Conservation (phyloP, 768 basidiomycete genomes). For the Macrolepiota fuliginosa region DNA sequence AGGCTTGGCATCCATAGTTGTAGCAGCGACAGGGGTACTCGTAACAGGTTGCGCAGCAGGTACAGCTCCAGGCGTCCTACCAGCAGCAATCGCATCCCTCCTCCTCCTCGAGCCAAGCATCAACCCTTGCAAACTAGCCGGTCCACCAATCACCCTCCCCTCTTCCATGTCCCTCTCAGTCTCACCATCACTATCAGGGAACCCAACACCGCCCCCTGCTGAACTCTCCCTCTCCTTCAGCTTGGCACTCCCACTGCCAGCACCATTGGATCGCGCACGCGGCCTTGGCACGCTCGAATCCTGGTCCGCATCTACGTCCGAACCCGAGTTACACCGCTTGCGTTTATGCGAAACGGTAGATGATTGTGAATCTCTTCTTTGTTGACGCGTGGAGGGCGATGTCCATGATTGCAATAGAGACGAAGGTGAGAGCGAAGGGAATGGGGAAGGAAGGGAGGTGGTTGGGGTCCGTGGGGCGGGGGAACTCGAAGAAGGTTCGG, state of each 20-base stretch:
- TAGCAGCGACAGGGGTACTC: neutral
- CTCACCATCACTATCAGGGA: neutral
- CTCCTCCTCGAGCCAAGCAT: neutral
- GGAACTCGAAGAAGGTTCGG: neutral
- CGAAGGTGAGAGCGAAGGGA: neutral
- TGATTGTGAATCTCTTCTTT: neutral
- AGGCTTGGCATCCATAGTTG: neutral
- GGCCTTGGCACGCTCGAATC: neutral
- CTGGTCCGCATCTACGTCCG: conserved; percentile 1
- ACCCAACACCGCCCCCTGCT: neutral
- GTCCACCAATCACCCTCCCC: neutral
- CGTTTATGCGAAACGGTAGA: conserved; percentile 4
- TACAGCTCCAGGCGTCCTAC: neutral
- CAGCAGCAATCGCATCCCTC: neutral
- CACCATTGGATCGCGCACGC: neutral
- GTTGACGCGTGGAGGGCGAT: neutral
- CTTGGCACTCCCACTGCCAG: too few species aligned
- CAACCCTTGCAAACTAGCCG: neutral
- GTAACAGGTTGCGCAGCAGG: neutral
- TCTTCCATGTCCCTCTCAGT: neutral
- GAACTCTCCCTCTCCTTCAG: neutral
- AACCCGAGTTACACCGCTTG: conserved; percentile 13
- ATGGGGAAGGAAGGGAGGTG: neutral
- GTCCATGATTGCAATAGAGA: neutral
- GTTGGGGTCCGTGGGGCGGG: neutral